Evolutionary conservation across 306 rosid species (phyloP).

Genomic region (Prinsepia uniflora): DNA sequence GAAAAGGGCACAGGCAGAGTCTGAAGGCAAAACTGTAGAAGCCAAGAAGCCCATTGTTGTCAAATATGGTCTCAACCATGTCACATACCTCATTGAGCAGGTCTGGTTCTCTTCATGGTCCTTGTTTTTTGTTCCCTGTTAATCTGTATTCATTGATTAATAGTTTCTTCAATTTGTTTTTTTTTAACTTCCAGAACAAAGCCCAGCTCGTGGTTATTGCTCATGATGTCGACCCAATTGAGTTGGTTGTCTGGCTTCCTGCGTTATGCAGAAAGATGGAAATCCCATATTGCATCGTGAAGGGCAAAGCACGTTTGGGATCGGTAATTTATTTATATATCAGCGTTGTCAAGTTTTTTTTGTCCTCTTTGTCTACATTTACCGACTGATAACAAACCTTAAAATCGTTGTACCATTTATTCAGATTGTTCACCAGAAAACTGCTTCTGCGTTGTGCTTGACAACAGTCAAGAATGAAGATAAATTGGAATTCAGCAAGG

Average conservation of each 20-base stretch:
- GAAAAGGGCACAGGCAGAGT: conserved; percentile 69
- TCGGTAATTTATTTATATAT: conserved; percentile 32
- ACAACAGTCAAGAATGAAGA: conserved; percentile 81
- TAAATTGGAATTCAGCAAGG: conserved; percentile 68
- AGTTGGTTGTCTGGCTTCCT: conserved; percentile 86
- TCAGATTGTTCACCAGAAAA: conserved; percentile 74
- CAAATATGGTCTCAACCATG: conserved; percentile 77
- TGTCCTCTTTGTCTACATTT: background rate
- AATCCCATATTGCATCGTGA: conserved; percentile 82
- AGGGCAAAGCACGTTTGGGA: conserved; percentile 83
- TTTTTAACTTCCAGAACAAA: conserved; percentile 46
- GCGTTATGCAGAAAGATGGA: conserved; percentile 87
- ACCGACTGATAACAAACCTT: background rate
- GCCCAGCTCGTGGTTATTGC: conserved; percentile 87
- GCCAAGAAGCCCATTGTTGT: conserved; percentile 65
- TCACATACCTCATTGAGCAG: conserved; percentile 80
- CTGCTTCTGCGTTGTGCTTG: conserved; percentile 76
- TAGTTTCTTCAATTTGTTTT: too few relatives aligned
- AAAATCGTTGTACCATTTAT: background rate
- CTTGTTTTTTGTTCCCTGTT: background rate
- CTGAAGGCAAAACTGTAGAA: conserved; percentile 57
- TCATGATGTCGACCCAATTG: conserved; percentile 78
- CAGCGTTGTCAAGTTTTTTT: background rate
- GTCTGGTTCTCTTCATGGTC: conserved; percentile 8
- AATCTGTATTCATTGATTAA: background rate